Conservation (phyloP, 2,329 filamentous ascomycete genomes). For the Graphiopsis chlorocephala region DNA sequence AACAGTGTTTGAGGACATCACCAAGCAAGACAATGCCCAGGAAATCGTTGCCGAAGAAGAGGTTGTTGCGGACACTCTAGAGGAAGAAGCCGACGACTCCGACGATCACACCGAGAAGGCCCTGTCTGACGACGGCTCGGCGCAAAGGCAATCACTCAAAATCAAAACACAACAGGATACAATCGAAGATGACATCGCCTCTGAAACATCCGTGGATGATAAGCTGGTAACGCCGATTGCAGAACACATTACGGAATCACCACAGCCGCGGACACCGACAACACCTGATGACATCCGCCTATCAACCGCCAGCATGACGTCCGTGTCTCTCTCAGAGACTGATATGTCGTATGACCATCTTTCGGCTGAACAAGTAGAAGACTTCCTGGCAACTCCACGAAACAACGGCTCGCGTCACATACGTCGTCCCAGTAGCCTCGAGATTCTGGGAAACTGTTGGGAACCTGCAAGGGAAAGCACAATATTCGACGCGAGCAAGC, state of each 20-base stretch:
- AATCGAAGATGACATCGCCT: neutral
- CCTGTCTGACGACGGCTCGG: conserved; percentile 1
- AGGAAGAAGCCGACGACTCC: neutral
- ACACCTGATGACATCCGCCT: conserved; percentile 22
- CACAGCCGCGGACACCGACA: conserved; percentile 10
- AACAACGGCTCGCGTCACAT: conserved; percentile 27
- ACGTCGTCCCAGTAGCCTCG: conserved; percentile 32
- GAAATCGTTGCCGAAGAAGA: neutral
- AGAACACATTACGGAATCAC: conserved; percentile 1
- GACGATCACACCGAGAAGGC: conserved; percentile 10
- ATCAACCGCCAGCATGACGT: conserved; percentile 31
- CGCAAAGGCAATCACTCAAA: neutral
- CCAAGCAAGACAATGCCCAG: neutral
- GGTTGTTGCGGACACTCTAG: neutral
- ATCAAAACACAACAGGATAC: neutral
- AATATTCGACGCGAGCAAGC: conserved; percentile 30
- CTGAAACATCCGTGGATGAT: neutral
- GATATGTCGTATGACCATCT: conserved; percentile 34
- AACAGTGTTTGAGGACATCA: neutral
- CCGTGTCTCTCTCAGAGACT: conserved; percentile 31
- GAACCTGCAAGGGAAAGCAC: conserved; percentile 28
- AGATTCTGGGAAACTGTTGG: conserved; percentile 34
- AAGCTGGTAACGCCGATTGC: neutral
- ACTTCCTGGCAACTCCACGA: conserved; percentile 32
- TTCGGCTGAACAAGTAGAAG: conserved; percentile 30